These are phyloP conservation scores for Alternaria consortialis DNA, from an alignment of 2,329 filamentous ascomycete genomes.

Conservation along the genomic window DNA sequence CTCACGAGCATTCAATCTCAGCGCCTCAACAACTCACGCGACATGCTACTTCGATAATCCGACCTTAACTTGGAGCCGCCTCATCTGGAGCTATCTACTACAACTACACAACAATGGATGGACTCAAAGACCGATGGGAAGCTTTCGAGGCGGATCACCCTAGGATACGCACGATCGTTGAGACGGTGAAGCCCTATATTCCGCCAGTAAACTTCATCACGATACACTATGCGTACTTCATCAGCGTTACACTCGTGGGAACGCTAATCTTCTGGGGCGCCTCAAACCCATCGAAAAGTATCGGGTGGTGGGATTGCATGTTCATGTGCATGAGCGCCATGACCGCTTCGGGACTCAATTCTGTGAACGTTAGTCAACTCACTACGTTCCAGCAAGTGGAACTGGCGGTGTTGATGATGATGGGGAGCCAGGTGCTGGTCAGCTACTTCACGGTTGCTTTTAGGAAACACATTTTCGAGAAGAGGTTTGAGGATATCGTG, in stretches of 20 bases:
- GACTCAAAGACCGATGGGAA: constrained; percentile 19
- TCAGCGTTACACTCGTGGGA: constrained; percentile 24
- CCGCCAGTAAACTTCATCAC: constrained; percentile 37
- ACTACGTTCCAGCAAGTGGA: constrained; percentile 27
- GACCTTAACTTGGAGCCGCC: not conserved
- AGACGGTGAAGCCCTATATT: constrained; percentile 26
- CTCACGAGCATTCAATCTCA: constrained; percentile 6
- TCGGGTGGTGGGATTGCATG: constrained; percentile 35
- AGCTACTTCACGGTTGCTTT: constrained; percentile 34
- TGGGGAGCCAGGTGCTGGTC: constrained; percentile 31
- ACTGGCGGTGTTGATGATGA: constrained; percentile 32
- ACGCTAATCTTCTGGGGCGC: constrained; percentile 35
- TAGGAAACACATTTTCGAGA: constrained; percentile 35
- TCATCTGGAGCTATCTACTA: constrained; percentile 10
- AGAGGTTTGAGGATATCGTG: constrained; percentile 34
- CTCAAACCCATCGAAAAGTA: constrained; percentile 28
- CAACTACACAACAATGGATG: constrained; percentile 16
- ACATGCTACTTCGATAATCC: constrained; percentile 18
- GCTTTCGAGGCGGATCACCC: constrained; percentile 16
- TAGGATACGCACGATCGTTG: constrained; percentile 18
- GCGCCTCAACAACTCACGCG: constrained; percentile 1
- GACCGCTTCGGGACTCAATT: constrained; percentile 29
- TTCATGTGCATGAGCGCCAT: constrained; percentile 28
- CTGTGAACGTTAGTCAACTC: constrained; percentile 34
- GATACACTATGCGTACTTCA: constrained; percentile 34